Percentiles rank a stretch among this genome's conserved stretches.
phyloP scores from a whole-genome alignment of 2,329 filamentous ascomycete species.

The Furcasterigmium furcatum region DNA sequence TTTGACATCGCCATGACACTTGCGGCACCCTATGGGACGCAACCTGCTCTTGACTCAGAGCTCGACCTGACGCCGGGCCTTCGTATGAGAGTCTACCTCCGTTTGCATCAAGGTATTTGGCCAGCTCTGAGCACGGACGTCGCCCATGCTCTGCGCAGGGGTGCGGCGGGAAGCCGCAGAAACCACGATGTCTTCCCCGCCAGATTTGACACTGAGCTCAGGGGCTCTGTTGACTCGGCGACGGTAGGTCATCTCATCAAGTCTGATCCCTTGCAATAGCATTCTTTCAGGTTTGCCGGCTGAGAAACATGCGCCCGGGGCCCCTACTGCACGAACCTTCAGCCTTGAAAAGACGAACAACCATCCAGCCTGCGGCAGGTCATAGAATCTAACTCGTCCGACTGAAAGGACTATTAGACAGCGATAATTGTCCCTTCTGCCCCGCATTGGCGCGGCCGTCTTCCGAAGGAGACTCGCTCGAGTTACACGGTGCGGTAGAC shows the following conservation, averaged over 20 bases:
- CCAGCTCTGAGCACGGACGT: conserved; percentile 3
- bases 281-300: conserved; percentile 8
- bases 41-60: no score
- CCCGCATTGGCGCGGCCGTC: not conserved
- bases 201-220: conserved; percentile 17
- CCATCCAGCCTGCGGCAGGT: no score
- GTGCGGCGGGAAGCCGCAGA: conserved; percentile 32
- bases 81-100: no score
- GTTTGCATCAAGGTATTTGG: not conserved
- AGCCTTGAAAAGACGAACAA: no score
- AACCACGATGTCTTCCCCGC: conserved; percentile 25
- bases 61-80: no score
- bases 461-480: not conserved
- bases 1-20: no score
- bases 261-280: conserved; percentile 10
- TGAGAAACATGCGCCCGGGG: no score
- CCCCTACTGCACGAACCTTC: no score
- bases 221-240: conserved; percentile 34
- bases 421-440: not conserved
- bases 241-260: not conserved
- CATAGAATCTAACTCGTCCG: no score
- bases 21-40: no score
- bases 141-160: not conserved
- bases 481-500: not conserved
- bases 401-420: no score